A percentile compares a stretch with the other conserved stretches of the same genome.
Evolutionary conservation across 129 eudicot genomes (phyloP).

Genomic region (Flaveria bidentis): DNA sequence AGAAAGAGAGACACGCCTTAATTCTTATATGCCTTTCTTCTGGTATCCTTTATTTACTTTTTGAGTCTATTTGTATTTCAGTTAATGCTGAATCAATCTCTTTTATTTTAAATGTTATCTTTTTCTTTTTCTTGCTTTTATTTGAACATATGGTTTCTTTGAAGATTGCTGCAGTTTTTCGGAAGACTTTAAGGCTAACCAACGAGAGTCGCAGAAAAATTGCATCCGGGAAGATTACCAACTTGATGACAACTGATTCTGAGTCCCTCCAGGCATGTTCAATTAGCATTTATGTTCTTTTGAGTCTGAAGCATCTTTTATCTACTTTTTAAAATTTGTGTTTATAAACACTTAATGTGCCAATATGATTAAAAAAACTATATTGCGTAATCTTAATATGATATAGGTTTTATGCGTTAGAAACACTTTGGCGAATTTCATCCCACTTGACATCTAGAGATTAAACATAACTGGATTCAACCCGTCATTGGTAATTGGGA

Average conservation of each 20-base stretch:
- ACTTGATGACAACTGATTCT: conserved; percentile 95
- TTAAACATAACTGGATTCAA: background rate
- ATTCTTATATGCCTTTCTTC: background rate
- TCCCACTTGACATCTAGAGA: conserved; percentile 3
- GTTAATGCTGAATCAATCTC: background rate
- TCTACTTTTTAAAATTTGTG: background rate
- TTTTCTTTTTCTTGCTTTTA: background rate
- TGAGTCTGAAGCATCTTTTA: background rate
- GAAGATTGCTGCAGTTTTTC: conserved; percentile 93
- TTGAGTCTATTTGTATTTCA: background rate
- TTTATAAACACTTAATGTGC: background rate
- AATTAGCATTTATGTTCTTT: conserved; percentile 13
- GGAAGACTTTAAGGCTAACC: conserved; percentile 86
- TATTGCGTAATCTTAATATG: background rate
- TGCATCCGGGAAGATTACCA: conserved; percentile 87
- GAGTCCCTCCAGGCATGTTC: conserved; percentile 80
- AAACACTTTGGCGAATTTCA: background rate
- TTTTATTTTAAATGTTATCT: background rate
- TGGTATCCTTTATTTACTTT: background rate
- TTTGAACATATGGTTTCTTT: conserved; percentile 23
- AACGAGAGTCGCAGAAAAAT: conserved; percentile 86
- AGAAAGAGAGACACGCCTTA: background rate
- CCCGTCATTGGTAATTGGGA: background rate
- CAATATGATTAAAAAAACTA: background rate
- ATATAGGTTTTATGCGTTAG: background rate